Evolutionary conservation across 1,284 basidiomycete genomes (phyloP).

Genomic region (Lentinus polychrous): DNA sequence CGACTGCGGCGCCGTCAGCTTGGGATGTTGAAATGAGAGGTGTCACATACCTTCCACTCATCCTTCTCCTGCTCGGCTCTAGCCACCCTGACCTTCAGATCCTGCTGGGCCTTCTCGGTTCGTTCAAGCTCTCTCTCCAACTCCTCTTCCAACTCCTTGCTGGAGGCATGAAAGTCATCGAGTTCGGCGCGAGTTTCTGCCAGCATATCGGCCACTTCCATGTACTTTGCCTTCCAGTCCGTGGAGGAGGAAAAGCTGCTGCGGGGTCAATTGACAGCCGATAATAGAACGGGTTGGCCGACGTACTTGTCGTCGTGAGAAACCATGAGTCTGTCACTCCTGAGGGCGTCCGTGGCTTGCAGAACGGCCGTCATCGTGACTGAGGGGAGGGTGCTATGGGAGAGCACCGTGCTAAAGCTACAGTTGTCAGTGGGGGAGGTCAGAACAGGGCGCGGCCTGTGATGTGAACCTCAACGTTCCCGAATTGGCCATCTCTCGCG

Average conservation of each 20-base stretch:
- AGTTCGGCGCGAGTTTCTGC: constrained; percentile 82
- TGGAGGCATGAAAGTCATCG: constrained; percentile 86
- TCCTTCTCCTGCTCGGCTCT: constrained; percentile 78
- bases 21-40: neutral
- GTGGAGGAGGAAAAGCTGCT: constrained; percentile 44
- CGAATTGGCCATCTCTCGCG: no score
- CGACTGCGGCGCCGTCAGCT: constrained; percentile 35
- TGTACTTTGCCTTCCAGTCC: constrained; percentile 82
- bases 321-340: constrained; percentile 50
- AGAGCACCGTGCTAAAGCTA: constrained; percentile 17
- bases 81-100: constrained; percentile 70
- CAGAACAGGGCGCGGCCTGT: no score
- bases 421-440: no score
- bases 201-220: constrained; percentile 80
- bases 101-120: constrained; percentile 82
- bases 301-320: constrained; percentile 55
- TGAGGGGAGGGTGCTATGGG: constrained; percentile 15
- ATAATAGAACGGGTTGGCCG: constrained; percentile 1
- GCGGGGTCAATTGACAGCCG: constrained; percentile 9
- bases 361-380: constrained; percentile 58
- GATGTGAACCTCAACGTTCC: no score
- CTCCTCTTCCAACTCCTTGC: constrained; percentile 91
- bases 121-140: constrained; percentile 83
- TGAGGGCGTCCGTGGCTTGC: constrained; percentile 48
- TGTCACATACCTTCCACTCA: constrained; percentile 80